Percentiles rank a stretch among this genome's conserved stretches.
Evolutionary conservation across 192 early-diverging fungal species (phyloP).

Genomic region (Cetraspora pellucida): DNA sequence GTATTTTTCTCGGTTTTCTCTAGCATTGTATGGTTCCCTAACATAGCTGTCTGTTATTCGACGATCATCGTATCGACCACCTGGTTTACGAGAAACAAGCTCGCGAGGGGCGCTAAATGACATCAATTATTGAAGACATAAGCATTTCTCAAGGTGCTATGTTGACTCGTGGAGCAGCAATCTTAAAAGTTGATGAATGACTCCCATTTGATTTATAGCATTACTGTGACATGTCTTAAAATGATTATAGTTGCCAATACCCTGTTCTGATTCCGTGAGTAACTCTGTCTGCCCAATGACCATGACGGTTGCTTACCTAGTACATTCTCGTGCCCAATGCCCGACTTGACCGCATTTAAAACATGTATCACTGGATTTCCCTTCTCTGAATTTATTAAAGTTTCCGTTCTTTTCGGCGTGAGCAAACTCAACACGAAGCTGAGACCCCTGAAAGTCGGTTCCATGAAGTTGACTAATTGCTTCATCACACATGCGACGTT

Average conservation of each 20-base stretch:
- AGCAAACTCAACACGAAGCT: conserved; percentile 37
- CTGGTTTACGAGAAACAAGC: conserved; percentile 19
- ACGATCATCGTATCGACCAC: conserved; percentile 29
- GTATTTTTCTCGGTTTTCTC: conserved; percentile 25
- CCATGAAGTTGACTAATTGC: conserved; percentile 34
- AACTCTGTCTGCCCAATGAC: background rate
- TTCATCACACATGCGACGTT: conserved; percentile 35
- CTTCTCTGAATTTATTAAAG: conserved; percentile 7
- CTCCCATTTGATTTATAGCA: background rate
- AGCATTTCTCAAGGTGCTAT: conserved; percentile 24
- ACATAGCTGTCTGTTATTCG: conserved; percentile 20
- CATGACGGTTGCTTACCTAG: conserved; percentile 32
- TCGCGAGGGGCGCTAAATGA: conserved; percentile 21
- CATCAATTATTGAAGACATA: conserved; percentile 27
- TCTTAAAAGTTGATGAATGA: conserved; percentile 3
- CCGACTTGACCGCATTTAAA: conserved; percentile 35
- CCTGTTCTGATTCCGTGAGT: background rate
- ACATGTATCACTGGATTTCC: conserved; percentile 33
- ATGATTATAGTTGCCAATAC: background rate
- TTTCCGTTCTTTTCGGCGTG: conserved; percentile 27
- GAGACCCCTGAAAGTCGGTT: conserved; percentile 32
- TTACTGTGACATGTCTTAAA: background rate
- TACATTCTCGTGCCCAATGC: conserved; percentile 37
- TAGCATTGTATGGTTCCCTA: conserved; percentile 18
- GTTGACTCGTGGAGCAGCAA: background rate